Evolutionary conservation across 495 filamentous ascomycete species (phyloP).

Genomic region (Gamarada debralockiae): DNA sequence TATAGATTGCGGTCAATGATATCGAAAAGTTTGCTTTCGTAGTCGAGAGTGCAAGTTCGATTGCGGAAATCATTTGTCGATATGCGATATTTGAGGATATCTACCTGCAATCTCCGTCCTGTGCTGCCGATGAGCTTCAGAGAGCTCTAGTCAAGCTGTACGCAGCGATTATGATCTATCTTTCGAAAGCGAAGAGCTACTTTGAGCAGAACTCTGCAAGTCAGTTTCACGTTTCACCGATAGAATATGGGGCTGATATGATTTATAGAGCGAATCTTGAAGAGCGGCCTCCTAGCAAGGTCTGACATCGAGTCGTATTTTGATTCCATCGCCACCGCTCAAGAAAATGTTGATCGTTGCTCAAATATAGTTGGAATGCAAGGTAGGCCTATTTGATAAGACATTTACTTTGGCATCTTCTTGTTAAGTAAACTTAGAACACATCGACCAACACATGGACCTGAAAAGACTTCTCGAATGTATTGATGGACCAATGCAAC

Average conservation of each 20-base stretch:
- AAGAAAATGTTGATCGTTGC: not conserved
- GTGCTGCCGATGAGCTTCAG: not conserved
- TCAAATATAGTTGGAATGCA: not conserved
- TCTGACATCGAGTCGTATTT: not conserved
- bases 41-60: slow-evolving; percentile 6
- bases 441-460: slow-evolving; percentile 11
- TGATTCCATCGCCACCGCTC: not conserved
- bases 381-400: not conserved
- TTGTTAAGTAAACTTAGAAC: not conserved
- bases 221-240: not conserved
- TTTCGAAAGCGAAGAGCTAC: not conserved
- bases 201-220: not conserved
- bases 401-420: not conserved
- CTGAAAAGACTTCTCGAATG: slow-evolving; percentile 2
- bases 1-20: slow-evolving; percentile 13
- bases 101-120: not conserved
- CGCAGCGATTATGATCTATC: not conserved
- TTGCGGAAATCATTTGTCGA: slow-evolving; percentile 12
- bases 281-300: not conserved
- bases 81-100: slow-evolving; percentile 15
- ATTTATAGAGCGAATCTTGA: not conserved
- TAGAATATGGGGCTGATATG: not conserved
- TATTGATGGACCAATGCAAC: slow-evolving; percentile 14
- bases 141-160: not conserved
- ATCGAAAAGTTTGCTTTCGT: slow-evolving; percentile 9